Evolutionary conservation across 306 rosid species (phyloP).

Genomic region (Bauhinia variegata): DNA sequence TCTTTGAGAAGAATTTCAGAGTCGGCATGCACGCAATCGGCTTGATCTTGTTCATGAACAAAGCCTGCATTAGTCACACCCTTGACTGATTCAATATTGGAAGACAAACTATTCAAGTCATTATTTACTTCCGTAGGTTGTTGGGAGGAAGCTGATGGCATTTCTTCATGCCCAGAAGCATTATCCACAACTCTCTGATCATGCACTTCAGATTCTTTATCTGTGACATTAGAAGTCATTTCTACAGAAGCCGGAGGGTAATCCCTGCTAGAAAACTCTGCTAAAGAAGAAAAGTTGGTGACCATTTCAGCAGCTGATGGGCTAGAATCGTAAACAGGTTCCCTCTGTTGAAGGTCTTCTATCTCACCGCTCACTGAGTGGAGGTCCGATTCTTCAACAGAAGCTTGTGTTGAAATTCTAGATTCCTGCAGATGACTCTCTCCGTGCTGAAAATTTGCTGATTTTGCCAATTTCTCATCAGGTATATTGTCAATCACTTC

Average conservation of each 20-base stretch:
- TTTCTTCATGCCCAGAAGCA: slow-evolving; percentile 41
- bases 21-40: slow-evolving; percentile 18
- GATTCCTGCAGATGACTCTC: slow-evolving; percentile 41
- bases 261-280: slow-evolving; percentile 45
- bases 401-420: slow-evolving; percentile 46
- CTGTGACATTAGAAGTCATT: slow-evolving; percentile 32
- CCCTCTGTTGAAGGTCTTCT: slow-evolving; percentile 57
- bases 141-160: slow-evolving; percentile 46
- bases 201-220: slow-evolving; percentile 44
- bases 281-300: slow-evolving; percentile 49
- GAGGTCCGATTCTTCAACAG: slow-evolving; percentile 53
- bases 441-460: slow-evolving; percentile 38
- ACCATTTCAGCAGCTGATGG: slow-evolving; percentile 64
- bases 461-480: slow-evolving; percentile 43
- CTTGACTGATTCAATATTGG: slow-evolving; percentile 40
- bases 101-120: slow-evolving; percentile 39
- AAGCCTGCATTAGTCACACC: slow-evolving; percentile 33
- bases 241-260: slow-evolving; percentile 41
- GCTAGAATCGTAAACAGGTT: slow-evolving; percentile 87
- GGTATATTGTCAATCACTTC: slow-evolving; percentile 59
- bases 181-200: slow-evolving; percentile 32
- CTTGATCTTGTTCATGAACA: slow-evolving; percentile 38
- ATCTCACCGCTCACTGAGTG: slow-evolving; percentile 42
- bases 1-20: slow-evolving; percentile 39
- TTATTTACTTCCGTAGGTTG: slow-evolving; percentile 34